Conservation (phyloP, 2,329 filamentous ascomycete genomes). For the Beauveria varroae region DNA sequence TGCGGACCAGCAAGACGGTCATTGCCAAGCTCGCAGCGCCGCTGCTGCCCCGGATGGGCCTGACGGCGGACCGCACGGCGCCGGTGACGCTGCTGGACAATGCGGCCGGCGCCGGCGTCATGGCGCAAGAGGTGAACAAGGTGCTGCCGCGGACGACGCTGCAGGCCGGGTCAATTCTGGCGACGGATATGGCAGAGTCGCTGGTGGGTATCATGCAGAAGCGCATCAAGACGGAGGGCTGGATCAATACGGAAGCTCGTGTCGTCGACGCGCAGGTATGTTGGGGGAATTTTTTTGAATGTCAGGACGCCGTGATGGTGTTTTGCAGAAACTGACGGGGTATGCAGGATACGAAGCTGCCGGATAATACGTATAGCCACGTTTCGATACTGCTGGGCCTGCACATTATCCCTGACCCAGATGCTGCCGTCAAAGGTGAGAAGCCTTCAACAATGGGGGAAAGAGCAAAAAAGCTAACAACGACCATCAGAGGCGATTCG, state of each 20-base stretch:
- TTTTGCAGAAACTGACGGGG: not conserved
- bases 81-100: slow-evolving; percentile 41
- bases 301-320: not conserved
- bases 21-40: slow-evolving; percentile 6
- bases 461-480: not conserved
- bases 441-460: too few species aligned
- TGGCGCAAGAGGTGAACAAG: slow-evolving; percentile 36
- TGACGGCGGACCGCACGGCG: slow-evolving; percentile 5
- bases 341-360: slow-evolving; percentile 31
- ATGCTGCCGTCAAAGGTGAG: slow-evolving; percentile 23
- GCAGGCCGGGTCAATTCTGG: slow-evolving; percentile 38
- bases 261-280: slow-evolving; percentile 40
- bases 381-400: slow-evolving; percentile 40
- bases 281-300: too few species aligned
- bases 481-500: slow-evolving; percentile 26
- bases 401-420: slow-evolving; percentile 36
- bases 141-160: slow-evolving; percentile 30
- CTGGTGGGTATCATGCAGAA: slow-evolving; percentile 34
- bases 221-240: slow-evolving; percentile 33
- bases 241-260: slow-evolving; percentile 37
- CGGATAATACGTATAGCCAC: slow-evolving; percentile 33
- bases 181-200: slow-evolving; percentile 37
- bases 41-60: slow-evolving; percentile 7
- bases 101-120: slow-evolving; percentile 45
- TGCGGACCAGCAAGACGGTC: not conserved